Evolutionary conservation across 2,329 filamentous ascomycete species (phyloP).

Genomic region (Colletotrichum tropicicola): DNA sequence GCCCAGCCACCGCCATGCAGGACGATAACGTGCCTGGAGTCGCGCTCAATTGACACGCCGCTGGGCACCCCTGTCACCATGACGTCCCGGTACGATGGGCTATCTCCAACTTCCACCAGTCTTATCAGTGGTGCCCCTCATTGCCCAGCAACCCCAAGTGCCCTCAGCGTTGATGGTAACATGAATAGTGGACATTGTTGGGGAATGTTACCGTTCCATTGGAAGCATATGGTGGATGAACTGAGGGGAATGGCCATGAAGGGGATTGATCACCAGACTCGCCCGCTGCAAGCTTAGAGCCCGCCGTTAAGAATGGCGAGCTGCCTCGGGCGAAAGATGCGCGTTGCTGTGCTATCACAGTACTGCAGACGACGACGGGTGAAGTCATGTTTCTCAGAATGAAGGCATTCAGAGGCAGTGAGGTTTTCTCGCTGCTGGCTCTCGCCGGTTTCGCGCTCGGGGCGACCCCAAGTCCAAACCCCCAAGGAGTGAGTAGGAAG

Average conservation of each 20-base stretch:
- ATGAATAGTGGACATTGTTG: constrained; percentile 27
- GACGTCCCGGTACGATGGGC: neutral
- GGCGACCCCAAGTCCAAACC: neutral
- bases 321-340: neutral
- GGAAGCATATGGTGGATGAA: neutral
- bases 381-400: neutral
- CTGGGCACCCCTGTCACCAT: constrained; percentile 1
- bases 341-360: neutral
- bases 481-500: constrained; percentile 8
- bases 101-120: constrained; percentile 2
- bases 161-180: constrained; percentile 7
- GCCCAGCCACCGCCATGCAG: neutral
- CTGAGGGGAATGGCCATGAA: neutral
- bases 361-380: no score
- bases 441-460: neutral
- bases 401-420: neutral
- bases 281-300: neutral
- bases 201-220: constrained; percentile 27
- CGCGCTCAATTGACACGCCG: neutral
- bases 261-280: constrained; percentile 6
- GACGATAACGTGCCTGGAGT: neutral
- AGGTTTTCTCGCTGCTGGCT: neutral
- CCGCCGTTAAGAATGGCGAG: constrained; percentile 3
- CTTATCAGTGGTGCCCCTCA: constrained; percentile 26
- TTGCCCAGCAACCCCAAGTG: constrained; percentile 3